These are phyloP conservation scores for Cenchrus purpureus DNA, from an alignment of 176 grass and related monocot species.

Conservation along the genomic window DNA sequence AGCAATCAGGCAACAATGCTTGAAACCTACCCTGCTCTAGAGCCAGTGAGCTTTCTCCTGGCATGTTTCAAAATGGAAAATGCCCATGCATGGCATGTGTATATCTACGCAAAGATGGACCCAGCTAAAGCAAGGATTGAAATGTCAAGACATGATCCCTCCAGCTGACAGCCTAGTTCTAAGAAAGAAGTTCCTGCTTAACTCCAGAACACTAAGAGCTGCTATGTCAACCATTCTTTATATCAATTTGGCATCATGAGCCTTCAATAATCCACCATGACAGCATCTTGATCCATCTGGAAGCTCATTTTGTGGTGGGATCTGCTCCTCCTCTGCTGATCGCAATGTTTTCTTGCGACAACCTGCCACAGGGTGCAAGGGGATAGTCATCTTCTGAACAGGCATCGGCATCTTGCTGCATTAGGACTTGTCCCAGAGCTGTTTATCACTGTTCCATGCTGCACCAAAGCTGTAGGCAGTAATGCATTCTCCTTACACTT, in stretches of 20 bases:
- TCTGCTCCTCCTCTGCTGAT: neutral
- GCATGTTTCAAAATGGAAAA: conserved; percentile 57
- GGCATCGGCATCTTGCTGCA: conserved; percentile 22
- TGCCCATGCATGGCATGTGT: conserved; percentile 44
- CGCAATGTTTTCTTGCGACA: conserved; percentile 18
- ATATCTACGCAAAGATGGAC: conserved; percentile 39
- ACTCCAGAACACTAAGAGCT: conserved; percentile 29
- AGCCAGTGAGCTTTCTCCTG: conserved; percentile 54
- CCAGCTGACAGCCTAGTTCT: conserved; percentile 35
- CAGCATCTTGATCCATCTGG: neutral
- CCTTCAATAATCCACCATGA: conserved; percentile 28
- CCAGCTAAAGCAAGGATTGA: conserved; percentile 34
- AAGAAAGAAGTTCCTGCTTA: conserved; percentile 14
- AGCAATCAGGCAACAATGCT: conserved; percentile 49
- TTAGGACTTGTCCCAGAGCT: neutral
- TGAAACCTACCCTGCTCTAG: conserved; percentile 59
- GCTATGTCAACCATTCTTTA: neutral
- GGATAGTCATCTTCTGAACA: conserved; percentile 30
- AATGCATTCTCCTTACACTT: conserved; percentile 44
- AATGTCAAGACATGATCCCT: conserved; percentile 26
- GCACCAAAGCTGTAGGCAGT: conserved; percentile 22
- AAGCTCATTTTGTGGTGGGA: conserved; percentile 20
- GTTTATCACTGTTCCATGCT: conserved; percentile 31
- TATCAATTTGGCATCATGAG: conserved; percentile 26
- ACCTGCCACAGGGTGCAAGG: neutral